phyloP scores from a whole-genome alignment of 768 basidiomycete genomes.

The Saitozyma sp. region DNA sequence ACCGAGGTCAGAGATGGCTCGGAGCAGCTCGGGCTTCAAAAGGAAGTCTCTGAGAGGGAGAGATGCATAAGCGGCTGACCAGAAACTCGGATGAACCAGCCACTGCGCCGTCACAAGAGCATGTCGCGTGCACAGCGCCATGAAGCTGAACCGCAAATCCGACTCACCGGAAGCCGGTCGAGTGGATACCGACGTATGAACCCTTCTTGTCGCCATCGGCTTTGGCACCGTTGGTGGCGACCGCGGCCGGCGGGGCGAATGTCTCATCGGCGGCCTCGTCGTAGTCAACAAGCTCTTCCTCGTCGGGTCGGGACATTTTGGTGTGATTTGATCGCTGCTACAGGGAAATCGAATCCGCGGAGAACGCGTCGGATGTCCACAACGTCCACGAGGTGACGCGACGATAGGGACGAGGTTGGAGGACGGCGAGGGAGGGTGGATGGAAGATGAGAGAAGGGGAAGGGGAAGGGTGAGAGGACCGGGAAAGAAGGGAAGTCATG shows the following conservation, averaged over 20 bases:
- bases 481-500: constrained; percentile 6
- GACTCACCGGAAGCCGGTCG: constrained; percentile 93
- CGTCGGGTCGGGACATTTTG: constrained; percentile 52
- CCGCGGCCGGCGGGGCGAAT: constrained; percentile 53
- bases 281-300: constrained; percentile 54
- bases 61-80: not conserved
- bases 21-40: constrained; percentile 92
- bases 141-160: too few relatives aligned
- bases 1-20: constrained; percentile 98
- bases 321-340: not conserved
- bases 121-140: not conserved
- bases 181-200: constrained; percentile 94
- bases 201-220: constrained; percentile 75
- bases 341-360: too few relatives aligned
- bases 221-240: constrained; percentile 54
- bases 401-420: not conserved
- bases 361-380: too few relatives aligned
- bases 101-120: not conserved
- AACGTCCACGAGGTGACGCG: too few relatives aligned
- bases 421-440: constrained; percentile 4
- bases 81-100: not conserved
- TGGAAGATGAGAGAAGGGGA: constrained; percentile 6
- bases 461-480: not conserved
- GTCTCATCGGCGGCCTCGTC: constrained; percentile 52
- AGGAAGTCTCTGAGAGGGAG: constrained; percentile 76